Evolutionary conservation across 345 rosid species (phyloP).

Genomic region (Brassica napus): Da-Ae NC_063444.1:50993501-50994000

Average conservation of each 20-base stretch:
- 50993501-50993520: conserved; percentile 26
- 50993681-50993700: background rate
- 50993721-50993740: background rate
- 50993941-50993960: background rate
- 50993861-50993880: background rate
- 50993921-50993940: background rate
- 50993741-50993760: background rate
- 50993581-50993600: background rate
- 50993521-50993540: conserved; percentile 28
- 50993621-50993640: conserved; percentile 13
- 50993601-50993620: conserved; percentile 8
- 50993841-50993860: background rate
- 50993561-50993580: conserved; percentile 20
- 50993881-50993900: background rate
- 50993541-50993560: conserved; percentile 20
- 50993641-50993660: background rate
- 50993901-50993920: background rate
- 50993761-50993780: background rate
- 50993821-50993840: background rate
- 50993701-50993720: background rate
- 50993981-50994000: background rate
- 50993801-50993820: background rate
- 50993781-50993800: background rate
- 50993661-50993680: background rate
- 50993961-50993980: background rate